Evolutionary conservation across 1,284 basidiomycete species (phyloP).

Genomic region (Irpex sp.): DNA sequence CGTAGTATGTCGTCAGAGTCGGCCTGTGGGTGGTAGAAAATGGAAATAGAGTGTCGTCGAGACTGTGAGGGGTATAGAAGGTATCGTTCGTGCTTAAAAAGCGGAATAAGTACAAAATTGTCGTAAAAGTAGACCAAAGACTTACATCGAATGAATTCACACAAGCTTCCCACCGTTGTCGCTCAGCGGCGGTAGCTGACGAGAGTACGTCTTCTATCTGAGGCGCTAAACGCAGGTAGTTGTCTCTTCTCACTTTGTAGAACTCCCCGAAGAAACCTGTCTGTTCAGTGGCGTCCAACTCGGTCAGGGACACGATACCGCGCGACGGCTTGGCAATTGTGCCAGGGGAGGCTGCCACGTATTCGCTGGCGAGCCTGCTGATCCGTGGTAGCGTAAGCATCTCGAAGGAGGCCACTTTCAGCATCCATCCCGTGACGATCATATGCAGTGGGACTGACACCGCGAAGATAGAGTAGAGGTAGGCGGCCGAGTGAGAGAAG

Average conservation of each 20-base stretch:
- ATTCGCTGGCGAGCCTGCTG: constrained; percentile 22
- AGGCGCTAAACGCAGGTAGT: constrained; percentile 22
- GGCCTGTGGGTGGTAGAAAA: constrained; percentile 25
- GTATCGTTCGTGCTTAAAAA: constrained; percentile 23
- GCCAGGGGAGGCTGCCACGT: constrained; percentile 11
- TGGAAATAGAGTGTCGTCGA: constrained; percentile 14
- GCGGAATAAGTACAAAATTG: background rate
- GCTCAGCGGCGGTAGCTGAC: constrained; percentile 14
- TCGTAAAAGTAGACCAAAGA: background rate
- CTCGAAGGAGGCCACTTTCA: constrained; percentile 28
- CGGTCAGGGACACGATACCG: constrained; percentile 17
- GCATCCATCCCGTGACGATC: constrained; percentile 24
- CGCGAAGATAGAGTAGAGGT: constrained; percentile 28
- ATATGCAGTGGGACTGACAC: constrained; percentile 25
- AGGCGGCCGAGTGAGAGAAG: constrained; percentile 26
- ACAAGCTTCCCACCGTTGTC: constrained; percentile 22
- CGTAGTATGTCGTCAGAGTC: constrained; percentile 26
- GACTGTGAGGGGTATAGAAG: constrained; percentile 23
- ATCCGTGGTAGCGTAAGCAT: constrained; percentile 27
- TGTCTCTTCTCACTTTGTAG: constrained; percentile 23
- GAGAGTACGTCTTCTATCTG: constrained; percentile 22
- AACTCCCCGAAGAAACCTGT: constrained; percentile 30
- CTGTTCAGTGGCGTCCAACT: constrained; percentile 17
- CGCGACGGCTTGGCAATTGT: background rate
- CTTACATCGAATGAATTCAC: constrained; percentile 24